Evolutionary conservation across 2,329 filamentous ascomycete genomes (phyloP).

Genomic region (Xylariaceae sp.): DNA sequence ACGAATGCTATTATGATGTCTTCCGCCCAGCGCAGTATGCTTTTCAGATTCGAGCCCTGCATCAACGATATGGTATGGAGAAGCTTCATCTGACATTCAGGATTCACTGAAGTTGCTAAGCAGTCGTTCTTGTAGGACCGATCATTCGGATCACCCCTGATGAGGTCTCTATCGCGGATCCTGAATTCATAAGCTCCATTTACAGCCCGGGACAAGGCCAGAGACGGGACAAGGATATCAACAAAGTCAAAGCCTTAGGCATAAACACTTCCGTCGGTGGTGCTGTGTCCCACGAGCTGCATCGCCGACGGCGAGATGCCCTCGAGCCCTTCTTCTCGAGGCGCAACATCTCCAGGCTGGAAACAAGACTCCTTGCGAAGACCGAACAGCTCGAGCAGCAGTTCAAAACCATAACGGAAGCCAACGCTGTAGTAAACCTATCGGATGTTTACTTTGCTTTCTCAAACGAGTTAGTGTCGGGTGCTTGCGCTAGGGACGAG

Average conservation of each 20-base stretch:
- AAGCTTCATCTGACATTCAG: too few relatives aligned
- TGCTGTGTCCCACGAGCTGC: constrained; percentile 15
- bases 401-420: constrained; percentile 8
- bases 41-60: constrained; percentile 10
- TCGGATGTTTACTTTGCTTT: background rate
- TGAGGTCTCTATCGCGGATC: constrained; percentile 11
- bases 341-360: constrained; percentile 22
- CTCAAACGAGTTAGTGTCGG: background rate
- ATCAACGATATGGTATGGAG: constrained; percentile 12
- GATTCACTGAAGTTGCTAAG: constrained; percentile 4
- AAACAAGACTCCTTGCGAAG: constrained; percentile 21
- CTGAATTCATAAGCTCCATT: constrained; percentile 10
- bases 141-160: constrained; percentile 11
- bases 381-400: constrained; percentile 1
- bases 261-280: background rate
- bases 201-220: constrained; percentile 4
- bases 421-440: constrained; percentile 2
- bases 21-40: constrained; percentile 10
- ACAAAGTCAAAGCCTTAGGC: constrained; percentile 5
- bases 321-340: constrained; percentile 26
- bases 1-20: constrained; percentile 12
- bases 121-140: constrained; percentile 4
- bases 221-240: constrained; percentile 9
- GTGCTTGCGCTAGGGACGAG: too few relatives aligned
- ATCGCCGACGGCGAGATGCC: constrained; percentile 18